Conservation (phyloP, 306 rosid genomes). For the Pterocarpus santalinus region DNA sequence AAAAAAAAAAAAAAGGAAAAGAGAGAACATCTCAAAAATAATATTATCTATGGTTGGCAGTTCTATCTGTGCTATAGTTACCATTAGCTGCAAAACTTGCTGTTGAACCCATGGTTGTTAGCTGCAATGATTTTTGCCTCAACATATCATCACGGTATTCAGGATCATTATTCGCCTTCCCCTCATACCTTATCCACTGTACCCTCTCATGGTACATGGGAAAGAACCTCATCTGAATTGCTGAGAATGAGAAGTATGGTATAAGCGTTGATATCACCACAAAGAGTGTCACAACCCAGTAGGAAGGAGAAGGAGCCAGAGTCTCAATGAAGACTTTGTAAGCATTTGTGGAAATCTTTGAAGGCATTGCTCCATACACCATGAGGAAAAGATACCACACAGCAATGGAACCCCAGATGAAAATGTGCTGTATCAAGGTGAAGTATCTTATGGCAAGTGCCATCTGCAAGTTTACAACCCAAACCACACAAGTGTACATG, state of each 20-base stretch:
- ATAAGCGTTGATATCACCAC: constrained; percentile 70
- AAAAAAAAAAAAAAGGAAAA: too few relatives aligned
- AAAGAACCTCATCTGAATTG: constrained; percentile 80
- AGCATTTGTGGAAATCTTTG: constrained; percentile 68
- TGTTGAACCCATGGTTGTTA: constrained; percentile 59
- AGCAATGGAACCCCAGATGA: constrained; percentile 89
- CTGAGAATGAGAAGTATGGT: constrained; percentile 72
- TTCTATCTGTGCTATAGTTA: constrained; percentile 43
- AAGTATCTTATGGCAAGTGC: constrained; percentile 78
- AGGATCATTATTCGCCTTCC: constrained; percentile 53
- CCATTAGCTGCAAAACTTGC: constrained; percentile 63
- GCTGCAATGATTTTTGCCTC: constrained; percentile 52
- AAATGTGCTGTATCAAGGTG: constrained; percentile 82
- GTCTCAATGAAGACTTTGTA: constrained; percentile 77
- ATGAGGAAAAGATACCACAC: constrained; percentile 80
- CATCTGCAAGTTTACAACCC: constrained; percentile 94
- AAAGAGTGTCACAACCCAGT: constrained; percentile 71
- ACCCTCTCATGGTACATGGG: constrained; percentile 82
- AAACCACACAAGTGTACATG: constrained; percentile 84
- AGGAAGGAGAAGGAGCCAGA: constrained; percentile 77
- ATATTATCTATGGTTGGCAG: constrained; percentile 42
- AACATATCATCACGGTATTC: constrained; percentile 56
- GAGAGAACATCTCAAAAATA: constrained; percentile 6
- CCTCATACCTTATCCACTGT: constrained; percentile 76
- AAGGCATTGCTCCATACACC: constrained; percentile 71